Percentiles rank a stretch among this genome's conserved stretches.
These are phyloP conservation scores for Agaricus blazei DNA, from an alignment of 768 basidiomycete species.

Conservation along the genomic window DNA sequence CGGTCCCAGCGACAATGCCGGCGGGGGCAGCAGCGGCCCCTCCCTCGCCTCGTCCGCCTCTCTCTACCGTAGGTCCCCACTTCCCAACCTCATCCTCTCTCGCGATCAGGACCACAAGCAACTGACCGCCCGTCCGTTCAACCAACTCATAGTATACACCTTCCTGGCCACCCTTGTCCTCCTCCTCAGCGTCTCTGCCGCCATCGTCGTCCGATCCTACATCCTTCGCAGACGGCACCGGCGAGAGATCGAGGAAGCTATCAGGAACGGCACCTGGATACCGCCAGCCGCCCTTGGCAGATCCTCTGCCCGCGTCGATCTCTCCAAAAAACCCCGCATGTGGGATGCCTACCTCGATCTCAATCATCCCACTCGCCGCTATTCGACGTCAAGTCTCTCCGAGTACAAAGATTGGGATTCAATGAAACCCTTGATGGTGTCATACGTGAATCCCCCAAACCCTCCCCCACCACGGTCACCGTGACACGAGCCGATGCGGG, in stretches of 20 bases:
- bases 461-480: not conserved
- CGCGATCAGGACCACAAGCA: not conserved
- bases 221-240: conserved; percentile 59
- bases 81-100: not conserved
- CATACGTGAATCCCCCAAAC: conserved; percentile 6
- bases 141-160: conserved; percentile 33
- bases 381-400: not conserved
- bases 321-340: conserved; percentile 41
- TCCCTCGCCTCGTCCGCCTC: conserved; percentile 23
- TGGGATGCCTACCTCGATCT: conserved; percentile 40
- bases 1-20: not conserved
- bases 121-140: conserved; percentile 7
- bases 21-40: not conserved
- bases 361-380: conserved; percentile 9
- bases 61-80: conserved; percentile 25
- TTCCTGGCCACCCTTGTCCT: conserved; percentile 64
- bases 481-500: not conserved
- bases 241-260: conserved; percentile 55
- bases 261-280: conserved; percentile 58
- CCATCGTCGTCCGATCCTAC: conserved; percentile 62
- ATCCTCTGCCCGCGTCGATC: conserved; percentile 27
- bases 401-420: conserved; percentile 15
- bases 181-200: conserved; percentile 60
- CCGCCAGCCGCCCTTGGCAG: conserved; percentile 26
- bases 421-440: conserved; percentile 15